Evolutionary conservation across 257 asterid species (phyloP).

Genomic region (Henckelia pumila): DNA sequence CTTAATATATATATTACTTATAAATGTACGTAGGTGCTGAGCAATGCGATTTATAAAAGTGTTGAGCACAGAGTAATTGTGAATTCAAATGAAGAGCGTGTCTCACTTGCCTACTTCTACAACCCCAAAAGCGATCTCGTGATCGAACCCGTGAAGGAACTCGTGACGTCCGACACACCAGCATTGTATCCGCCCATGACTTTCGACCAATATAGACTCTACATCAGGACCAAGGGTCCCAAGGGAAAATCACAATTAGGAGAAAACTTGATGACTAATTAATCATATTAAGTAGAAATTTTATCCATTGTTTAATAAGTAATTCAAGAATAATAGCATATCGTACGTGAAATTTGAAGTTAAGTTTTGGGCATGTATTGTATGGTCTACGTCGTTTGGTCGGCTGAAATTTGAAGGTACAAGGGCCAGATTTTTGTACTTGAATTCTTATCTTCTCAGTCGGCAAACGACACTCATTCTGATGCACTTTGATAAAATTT

Average conservation of each 20-base stretch:
- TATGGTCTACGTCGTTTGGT: background rate
- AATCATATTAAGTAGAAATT: too few species aligned
- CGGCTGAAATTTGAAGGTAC: too few species aligned
- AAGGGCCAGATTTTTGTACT: too few species aligned
- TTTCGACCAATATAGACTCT: constrained; percentile 65
- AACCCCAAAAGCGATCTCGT: constrained; percentile 61
- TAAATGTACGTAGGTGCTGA: too few species aligned
- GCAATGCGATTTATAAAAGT: constrained; percentile 64
- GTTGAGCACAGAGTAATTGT: constrained; percentile 77
- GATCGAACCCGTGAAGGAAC: constrained; percentile 52
- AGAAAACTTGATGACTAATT: too few species aligned
- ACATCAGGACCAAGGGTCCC: constrained; percentile 68
- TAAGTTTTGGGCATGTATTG: background rate
- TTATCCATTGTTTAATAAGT: background rate
- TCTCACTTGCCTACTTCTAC: constrained; percentile 66
- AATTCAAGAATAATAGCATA: background rate
- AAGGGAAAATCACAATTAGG: constrained; percentile 65
- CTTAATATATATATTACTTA: too few species aligned
- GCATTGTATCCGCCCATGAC: constrained; percentile 62
- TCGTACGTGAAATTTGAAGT: background rate
- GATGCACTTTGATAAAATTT: too few species aligned
- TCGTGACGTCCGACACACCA: constrained; percentile 44
- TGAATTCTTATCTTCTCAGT: too few species aligned
- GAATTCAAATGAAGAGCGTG: constrained; percentile 47
- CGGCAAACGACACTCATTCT: too few species aligned